A percentile compares a stretch with the other conserved stretches of the same genome.
These are phyloP conservation scores for Kluyveromyces marxianus DNA, from an alignment of 1,139 yeast genomes.

Conservation along the genomic window DNA sequence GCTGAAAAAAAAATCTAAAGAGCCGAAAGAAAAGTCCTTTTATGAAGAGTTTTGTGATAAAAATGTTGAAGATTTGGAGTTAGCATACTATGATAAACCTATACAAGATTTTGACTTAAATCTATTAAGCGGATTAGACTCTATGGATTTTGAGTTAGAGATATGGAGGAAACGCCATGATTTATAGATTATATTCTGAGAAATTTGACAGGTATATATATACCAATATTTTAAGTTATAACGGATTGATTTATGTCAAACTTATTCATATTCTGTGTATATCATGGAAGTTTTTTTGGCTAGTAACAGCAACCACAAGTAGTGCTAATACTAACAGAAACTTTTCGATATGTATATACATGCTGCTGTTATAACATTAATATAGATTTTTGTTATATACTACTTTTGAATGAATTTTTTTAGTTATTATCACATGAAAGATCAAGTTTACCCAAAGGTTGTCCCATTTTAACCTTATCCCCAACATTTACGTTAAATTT, in stretches of 20 bases:
- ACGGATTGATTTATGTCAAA: too few relatives aligned
- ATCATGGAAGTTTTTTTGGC: too few relatives aligned
- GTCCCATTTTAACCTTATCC: slow-evolving; percentile 79
- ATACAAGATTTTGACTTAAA: slow-evolving; percentile 19
- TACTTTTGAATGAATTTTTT: too few relatives aligned
- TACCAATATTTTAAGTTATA: slow-evolving; percentile 1
- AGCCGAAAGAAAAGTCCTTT: neutral
- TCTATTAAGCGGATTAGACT: slow-evolving; percentile 22
- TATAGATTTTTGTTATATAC: too few relatives aligned
- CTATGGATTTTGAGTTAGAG: slow-evolving; percentile 22
- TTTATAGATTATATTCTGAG: neutral
- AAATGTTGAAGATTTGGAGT: slow-evolving; percentile 3
- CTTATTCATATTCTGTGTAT: too few relatives aligned
- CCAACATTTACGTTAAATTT: slow-evolving; percentile 64
- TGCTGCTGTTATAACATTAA: too few relatives aligned
- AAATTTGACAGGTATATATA: neutral
- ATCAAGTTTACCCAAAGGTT: slow-evolving; percentile 54
- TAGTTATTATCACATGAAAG: slow-evolving; percentile 22
- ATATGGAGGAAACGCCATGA: slow-evolving; percentile 23
- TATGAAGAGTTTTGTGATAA: slow-evolving; percentile 1
- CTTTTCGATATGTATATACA: too few relatives aligned
- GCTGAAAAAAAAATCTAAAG: neutral
- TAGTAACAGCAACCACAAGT: too few relatives aligned
- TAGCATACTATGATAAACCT: slow-evolving; percentile 1
- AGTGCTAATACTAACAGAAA: too few relatives aligned